Percentiles rank a stretch among this genome's conserved stretches.
Conservation (phyloP, 129 eudicot species). For the Mikania micrantha region DNA sequence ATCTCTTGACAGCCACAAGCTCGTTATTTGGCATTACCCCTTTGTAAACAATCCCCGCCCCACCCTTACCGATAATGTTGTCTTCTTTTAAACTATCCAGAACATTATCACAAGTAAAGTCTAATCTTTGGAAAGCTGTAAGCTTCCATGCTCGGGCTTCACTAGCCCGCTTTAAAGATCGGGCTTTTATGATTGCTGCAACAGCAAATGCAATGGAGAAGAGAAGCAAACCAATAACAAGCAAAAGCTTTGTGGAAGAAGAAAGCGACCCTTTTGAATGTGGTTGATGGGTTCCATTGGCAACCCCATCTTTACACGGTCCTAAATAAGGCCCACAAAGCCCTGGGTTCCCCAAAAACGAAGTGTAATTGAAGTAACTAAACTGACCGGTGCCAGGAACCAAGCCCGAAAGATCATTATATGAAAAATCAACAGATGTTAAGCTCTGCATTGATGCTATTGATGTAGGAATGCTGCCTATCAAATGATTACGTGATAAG, state of each 20-base stretch:
- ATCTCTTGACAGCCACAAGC: constrained; percentile 77
- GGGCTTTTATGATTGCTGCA: constrained; percentile 75
- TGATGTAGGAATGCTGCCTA: constrained; percentile 65
- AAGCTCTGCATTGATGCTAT: constrained; percentile 84
- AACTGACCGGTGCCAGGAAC: constrained; percentile 92
- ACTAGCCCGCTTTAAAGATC: constrained; percentile 64
- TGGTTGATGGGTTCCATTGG: constrained; percentile 40
- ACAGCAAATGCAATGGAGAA: constrained; percentile 78
- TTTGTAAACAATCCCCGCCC: constrained; percentile 91
- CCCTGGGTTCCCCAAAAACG: constrained; percentile 70
- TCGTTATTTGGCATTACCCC: constrained; percentile 72
- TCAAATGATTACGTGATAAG: constrained; percentile 56
- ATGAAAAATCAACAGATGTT: constrained; percentile 89
- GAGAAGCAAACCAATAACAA: constrained; percentile 68
- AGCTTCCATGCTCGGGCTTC: constrained; percentile 92
- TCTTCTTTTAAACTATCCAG: constrained; percentile 80
- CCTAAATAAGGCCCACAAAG: constrained; percentile 92
- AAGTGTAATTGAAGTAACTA: constrained; percentile 86
- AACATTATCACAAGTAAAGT: constrained; percentile 77
- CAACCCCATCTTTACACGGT: constrained; percentile 74
- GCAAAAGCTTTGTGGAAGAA: constrained; percentile 71
- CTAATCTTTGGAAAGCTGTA: constrained; percentile 78
- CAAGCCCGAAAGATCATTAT: constrained; percentile 75
- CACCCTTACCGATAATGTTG: constrained; percentile 90
- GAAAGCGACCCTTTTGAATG: constrained; percentile 68